Base-by-base conservation (phyloP, 805 yeast genomes). In the Nadsonia fulvescens region DNA sequence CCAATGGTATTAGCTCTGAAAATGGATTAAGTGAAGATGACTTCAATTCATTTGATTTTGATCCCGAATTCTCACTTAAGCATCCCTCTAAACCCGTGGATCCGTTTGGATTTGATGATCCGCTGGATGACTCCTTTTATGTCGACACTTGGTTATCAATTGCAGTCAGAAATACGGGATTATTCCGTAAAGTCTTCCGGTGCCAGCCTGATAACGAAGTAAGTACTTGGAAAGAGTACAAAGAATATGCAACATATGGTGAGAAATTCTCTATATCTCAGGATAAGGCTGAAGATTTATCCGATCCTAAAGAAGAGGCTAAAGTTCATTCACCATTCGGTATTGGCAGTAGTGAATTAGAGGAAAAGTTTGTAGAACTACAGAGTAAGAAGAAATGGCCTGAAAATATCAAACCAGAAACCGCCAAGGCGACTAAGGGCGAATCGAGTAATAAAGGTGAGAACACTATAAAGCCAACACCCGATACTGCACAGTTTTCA, bases 161-260 rank as follows among this genome's bases (percentile, higher is more conserved):
- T 40, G 95, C 98, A 0, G 55, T 74, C 28, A 61, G 83, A 39
- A 89, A 89, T 43, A 81, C 96, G 0, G 59, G 66, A 32, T 54
- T 91, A 2, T 89, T 66, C 53, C 61, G 94, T 33, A 58, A 74
- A 47, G 77, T 89, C 1, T 89, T 89, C 61, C 83, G 83, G 36
- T 70, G 79, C 34, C 98, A 91, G 44, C 99, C 99, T 0, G 98
- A 89, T 49, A 81, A 86, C 46, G 58, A 67, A 5, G 96, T 86
- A n/a, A 60, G 60, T 13, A 64, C 82, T 0, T 89, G 99, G 99
- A 64, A 64, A 30, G 93, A 81, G 30, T 89, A 81, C 47, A 83
- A 78, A 45, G 69, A 63, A 14, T 75, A 59, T 44, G 61, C 69
- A 11, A 38, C 44, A 2, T 47, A 43, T 31, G 44, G 42, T 10